Evolutionary conservation across 768 basidiomycete genomes (phyloP), one percentile per base, ranked within the genome.

Genomic region (Macrolepiota albuminosa): DNA sequence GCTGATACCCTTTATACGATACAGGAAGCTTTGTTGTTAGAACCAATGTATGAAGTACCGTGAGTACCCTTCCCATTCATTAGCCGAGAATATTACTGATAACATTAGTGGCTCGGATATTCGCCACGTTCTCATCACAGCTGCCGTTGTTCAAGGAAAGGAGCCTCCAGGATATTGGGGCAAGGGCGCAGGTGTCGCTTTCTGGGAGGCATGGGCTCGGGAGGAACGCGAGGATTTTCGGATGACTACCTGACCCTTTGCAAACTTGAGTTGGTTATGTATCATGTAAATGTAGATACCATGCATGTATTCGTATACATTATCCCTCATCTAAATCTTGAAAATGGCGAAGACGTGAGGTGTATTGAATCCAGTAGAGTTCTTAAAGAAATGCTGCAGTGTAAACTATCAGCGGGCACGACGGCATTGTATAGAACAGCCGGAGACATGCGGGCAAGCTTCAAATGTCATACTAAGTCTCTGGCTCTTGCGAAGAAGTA

Each of bases 21-120:
- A 8, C 66, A 93, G 91, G 95, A 97, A 74, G 71, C 80, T 24
- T 70, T 95, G 3, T 74, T 98, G 53, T 76, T 95, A 51, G 93
- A 98, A 52, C 80, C 93, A 0, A 97, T 97, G 95, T 96, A 92
- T 68, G 90, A 93, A 76, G 88, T 87, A 49, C 92, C 93, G 87
- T 91, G 72, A 84, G 88, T 85, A 1, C 7, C 13, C 14, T 50
- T 4, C 5, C 40, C 26, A 56, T n/a, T n/a, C 46, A 47, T 45
- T 61, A 60, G 8, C 52, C 36, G 33, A 55, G 26, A 48, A 26
- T 36, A 26, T 9, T 33, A 36, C 45, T 50, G 24, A 61, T n/a
- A 9, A 51, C 10, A 4, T 14, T 16, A 67, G 68, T 33, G 64
- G 66, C 31, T 67, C 66, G 89, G 82, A 87, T 56, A 83, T 93